A percentile compares a stretch with the other conserved stretches of the same genome.
phyloP scores from a whole-genome alignment of 176 grass and related monocot genomes.

The Triticum timopheevii region DNA sequence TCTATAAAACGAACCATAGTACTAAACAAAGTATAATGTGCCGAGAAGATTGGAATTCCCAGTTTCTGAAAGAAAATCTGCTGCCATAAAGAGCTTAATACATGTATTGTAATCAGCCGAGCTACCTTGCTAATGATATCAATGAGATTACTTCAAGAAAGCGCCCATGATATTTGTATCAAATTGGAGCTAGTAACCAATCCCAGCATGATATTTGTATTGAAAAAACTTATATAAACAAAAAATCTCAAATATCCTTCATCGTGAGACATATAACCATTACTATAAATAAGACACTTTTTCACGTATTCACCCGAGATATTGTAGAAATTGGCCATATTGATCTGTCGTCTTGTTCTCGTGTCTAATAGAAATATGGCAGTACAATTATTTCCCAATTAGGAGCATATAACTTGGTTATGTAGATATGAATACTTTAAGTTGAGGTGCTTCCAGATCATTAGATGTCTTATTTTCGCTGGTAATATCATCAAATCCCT shows the following conservation, averaged over 20 bases:
- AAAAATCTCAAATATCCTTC: too few relatives aligned
- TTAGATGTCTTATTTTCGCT: background rate
- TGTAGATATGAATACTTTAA: background rate
- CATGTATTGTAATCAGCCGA: background rate
- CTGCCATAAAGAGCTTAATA: background rate
- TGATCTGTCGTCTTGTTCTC: too few relatives aligned
- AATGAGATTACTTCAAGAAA: background rate
- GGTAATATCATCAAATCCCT: slow-evolving; percentile 2
- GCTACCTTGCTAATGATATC: background rate
- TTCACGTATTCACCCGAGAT: too few relatives aligned
- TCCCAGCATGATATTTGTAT: too few relatives aligned
- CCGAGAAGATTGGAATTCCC: background rate
- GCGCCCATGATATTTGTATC: background rate
- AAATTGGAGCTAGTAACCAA: too few relatives aligned
- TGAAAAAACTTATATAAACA: too few relatives aligned
- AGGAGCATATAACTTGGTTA: background rate
- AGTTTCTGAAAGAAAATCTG: slow-evolving; percentile 3
- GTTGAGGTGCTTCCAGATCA: background rate
- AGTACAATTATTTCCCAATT: background rate
- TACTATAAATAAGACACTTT: too few relatives aligned
- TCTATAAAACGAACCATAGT: background rate
- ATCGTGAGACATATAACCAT: too few relatives aligned
- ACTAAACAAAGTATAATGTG: background rate
- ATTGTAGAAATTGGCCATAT: background rate
- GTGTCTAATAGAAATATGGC: background rate